A percentile compares a stretch with the other conserved stretches of the same genome.
phyloP scores from a whole-genome alignment of 768 basidiomycete species.

The Trametes coccinea region DNA sequence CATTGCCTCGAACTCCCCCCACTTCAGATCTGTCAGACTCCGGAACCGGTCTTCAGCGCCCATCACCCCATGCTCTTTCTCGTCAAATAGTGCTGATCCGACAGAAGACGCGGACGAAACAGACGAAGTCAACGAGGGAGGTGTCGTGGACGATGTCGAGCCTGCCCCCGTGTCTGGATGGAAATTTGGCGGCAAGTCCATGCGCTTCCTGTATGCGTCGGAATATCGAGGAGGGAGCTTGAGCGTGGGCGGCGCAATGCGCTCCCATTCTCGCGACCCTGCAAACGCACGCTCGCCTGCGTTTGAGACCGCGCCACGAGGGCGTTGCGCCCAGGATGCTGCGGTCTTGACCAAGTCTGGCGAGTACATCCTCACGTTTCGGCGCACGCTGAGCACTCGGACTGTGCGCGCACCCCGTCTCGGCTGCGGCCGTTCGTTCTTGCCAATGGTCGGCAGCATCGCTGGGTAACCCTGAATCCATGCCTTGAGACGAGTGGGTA shows the following conservation, averaged over 20 bases:
- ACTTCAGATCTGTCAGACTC: constrained; percentile 82
- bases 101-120: constrained; percentile 42
- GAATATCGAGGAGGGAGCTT: constrained; percentile 69
- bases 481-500: constrained; percentile 84
- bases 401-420: constrained; percentile 76
- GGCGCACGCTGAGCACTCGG: constrained; percentile 72
- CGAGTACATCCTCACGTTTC: constrained; percentile 87
- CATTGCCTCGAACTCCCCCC: constrained; percentile 87
- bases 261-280: constrained; percentile 73
- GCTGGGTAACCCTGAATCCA: constrained; percentile 91
- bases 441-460: constrained; percentile 66
- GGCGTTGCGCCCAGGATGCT: constrained; percentile 47
- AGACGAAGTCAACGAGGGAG: constrained; percentile 37
- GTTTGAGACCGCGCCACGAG: constrained; percentile 30
- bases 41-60: constrained; percentile 69
- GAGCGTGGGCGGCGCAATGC: constrained; percentile 62
- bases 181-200: constrained; percentile 63
- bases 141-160: constrained; percentile 34
- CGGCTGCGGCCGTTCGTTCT: constrained; percentile 56
- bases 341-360: constrained; percentile 76
- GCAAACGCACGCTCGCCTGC: constrained; percentile 47
- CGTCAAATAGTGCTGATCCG: constrained; percentile 32
- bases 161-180: constrained; percentile 46
- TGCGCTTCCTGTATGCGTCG: constrained; percentile 73
- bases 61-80: constrained; percentile 33